Evolutionary conservation across 805 yeast genomes (phyloP).

Genomic region (Candida sithepensis): DNA sequence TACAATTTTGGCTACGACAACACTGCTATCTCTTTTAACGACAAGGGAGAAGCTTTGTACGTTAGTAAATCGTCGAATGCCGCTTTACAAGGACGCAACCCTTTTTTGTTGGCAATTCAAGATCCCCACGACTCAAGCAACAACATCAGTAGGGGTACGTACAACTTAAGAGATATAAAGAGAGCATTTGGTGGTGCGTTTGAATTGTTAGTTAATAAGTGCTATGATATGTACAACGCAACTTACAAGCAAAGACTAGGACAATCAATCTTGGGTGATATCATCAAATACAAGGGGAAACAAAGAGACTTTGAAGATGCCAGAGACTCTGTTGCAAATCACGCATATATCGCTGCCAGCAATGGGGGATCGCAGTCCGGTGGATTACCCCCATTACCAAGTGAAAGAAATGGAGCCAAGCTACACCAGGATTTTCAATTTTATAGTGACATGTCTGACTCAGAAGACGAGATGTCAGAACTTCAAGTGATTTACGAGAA

Average conservation of each 20-base stretch:
- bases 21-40: slow-evolving; percentile 64
- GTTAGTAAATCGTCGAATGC: slow-evolving; percentile 46
- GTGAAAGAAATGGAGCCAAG: slow-evolving; percentile 35
- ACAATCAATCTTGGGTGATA: slow-evolving; percentile 73
- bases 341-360: slow-evolving; percentile 39
- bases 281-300: slow-evolving; percentile 70
- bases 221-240: slow-evolving; percentile 67
- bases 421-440: slow-evolving; percentile 38
- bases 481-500: slow-evolving; percentile 13
- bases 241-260: slow-evolving; percentile 66
- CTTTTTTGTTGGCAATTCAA: slow-evolving; percentile 70
- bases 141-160: slow-evolving; percentile 82
- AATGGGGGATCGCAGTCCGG: slow-evolving; percentile 16
- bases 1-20: slow-evolving; percentile 81
- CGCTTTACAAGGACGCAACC: slow-evolving; percentile 42
- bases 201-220: slow-evolving; percentile 68
- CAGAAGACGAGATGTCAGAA: slow-evolving; percentile 16
- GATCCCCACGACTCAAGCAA: slow-evolving; percentile 86
- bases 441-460: slow-evolving; percentile 24
- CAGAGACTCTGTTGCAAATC: slow-evolving; percentile 56
- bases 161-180: slow-evolving; percentile 72
- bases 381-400: slow-evolving; percentile 32
- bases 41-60: slow-evolving; percentile 54
- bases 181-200: slow-evolving; percentile 88
- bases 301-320: slow-evolving; percentile 77